Conservation (phyloP, 108 stramenopile species). For the Cylindrotheca fusiformis region DNA sequence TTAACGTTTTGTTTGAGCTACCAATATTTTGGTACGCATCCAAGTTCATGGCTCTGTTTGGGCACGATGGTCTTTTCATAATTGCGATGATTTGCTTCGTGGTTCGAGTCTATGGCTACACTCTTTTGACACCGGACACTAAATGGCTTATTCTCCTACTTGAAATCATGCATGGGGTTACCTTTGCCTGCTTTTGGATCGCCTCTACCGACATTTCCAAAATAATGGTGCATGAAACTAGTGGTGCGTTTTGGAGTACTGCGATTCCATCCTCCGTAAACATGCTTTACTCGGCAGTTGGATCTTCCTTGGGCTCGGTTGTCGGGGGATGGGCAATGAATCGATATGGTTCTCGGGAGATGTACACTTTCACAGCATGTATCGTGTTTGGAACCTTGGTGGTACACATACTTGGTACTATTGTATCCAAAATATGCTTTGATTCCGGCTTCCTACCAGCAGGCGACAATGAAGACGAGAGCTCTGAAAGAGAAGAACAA, state of each 20-base stretch:
- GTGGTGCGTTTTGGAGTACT: slow-evolving; percentile 33
- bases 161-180: slow-evolving; percentile 38
- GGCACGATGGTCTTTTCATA: slow-evolving; percentile 33
- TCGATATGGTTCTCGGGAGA: slow-evolving; percentile 35
- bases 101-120: slow-evolving; percentile 39
- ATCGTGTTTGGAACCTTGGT: slow-evolving; percentile 24
- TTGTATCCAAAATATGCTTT: slow-evolving; percentile 12
- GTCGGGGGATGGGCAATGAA: slow-evolving; percentile 51
- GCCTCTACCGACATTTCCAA: slow-evolving; percentile 35
- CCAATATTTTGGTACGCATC: slow-evolving; percentile 41
- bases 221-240: slow-evolving; percentile 29
- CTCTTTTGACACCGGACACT: slow-evolving; percentile 30
- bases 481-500: slow-evolving; percentile 3
- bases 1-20: slow-evolving; percentile 37
- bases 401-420: slow-evolving; percentile 25
- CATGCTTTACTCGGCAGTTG: slow-evolving; percentile 41
- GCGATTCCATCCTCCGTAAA: slow-evolving; percentile 40
- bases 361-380: slow-evolving; percentile 31
- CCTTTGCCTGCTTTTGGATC: slow-evolving; percentile 39
- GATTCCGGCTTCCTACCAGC: slow-evolving; percentile 19
- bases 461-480: not conserved
- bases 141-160: slow-evolving; percentile 30
- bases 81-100: slow-evolving; percentile 36
- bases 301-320: slow-evolving; percentile 36
- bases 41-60: slow-evolving; percentile 21